Evolutionary conservation across 2,329 filamentous ascomycete genomes (phyloP), one percentile per base, ranked within the genome.

Genomic region (Fusarium sp.): DNA sequence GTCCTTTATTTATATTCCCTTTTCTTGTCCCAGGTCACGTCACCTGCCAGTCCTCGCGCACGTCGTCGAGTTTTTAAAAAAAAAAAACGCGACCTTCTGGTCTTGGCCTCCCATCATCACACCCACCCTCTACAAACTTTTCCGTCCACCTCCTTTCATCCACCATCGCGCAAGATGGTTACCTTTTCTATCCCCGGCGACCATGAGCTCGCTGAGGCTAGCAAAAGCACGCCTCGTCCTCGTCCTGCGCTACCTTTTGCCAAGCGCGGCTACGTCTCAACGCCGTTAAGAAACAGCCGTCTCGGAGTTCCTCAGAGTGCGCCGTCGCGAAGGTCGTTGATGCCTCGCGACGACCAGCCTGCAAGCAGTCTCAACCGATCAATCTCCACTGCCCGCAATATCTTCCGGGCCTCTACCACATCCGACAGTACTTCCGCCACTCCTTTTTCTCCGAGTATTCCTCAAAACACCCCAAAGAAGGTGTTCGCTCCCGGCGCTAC

Each of bases 401-500:
- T 84, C 32, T 84, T 84, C 59, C 77, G 80, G 52, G 77, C 81
- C 6, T 82, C 82, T 20, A 75, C 78, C 61, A 76, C 80, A 65
- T 71, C 69, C 67, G 78, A 80, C 20, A 80, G 74, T 61, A 75
- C 79, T 40, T 71, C 76, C 15, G 55, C 73, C 27, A 64, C 72
- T 22, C 66, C 80, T 56, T 87, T 86, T 74, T 83, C 85, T 8
- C 83, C 85, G 6, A 83, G 78, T 63, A 72, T 85, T 38, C 81
- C 84, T 5, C 73, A 80, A 38, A 84, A 79, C 75, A 82, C 83
- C 5, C 75, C 82, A 72, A 86, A 83, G 65, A 84, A 83, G 75
- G 81, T 83, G 48, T 86, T 87, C 69, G 81, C 84, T 68, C 74
- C 83, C 54, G 76, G 80, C 53, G 78, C 78, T 41, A 86, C 84